These are phyloP conservation scores for Candida insectalens DNA, from an alignment of 805 yeast genomes.

Conservation along the genomic window DNA sequence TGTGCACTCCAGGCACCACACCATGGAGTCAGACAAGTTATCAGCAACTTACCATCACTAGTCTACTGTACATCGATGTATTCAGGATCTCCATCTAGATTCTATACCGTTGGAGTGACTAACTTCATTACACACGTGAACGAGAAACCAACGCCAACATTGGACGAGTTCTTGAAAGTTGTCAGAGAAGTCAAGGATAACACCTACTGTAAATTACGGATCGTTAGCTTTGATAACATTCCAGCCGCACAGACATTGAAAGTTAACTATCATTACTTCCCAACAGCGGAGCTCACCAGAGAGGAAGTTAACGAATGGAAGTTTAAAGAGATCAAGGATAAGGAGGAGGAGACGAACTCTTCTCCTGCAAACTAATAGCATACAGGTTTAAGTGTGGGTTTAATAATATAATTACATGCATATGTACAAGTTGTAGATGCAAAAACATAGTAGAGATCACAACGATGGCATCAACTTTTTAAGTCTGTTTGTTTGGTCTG, in stretches of 20 bases:
- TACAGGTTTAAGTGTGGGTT: too few species aligned
- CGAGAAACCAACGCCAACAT: constrained; percentile 59
- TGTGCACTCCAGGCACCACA: constrained; percentile 82
- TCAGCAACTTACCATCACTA: constrained; percentile 65
- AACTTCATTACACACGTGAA: constrained; percentile 87
- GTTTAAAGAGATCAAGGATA: constrained; percentile 18
- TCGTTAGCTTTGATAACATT: constrained; percentile 77
- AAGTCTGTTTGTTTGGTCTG: constrained; percentile 49
- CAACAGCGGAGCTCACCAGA: constrained; percentile 53
- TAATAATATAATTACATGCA: too few species aligned
- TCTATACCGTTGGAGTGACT: constrained; percentile 69
- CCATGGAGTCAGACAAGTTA: constrained; percentile 81
- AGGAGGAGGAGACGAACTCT: constrained; percentile 34
- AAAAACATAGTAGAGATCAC: too few species aligned
- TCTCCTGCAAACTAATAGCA: too few species aligned
- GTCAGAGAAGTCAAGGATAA: constrained; percentile 69
- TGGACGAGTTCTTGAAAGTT: constrained; percentile 56
- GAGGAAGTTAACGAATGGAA: constrained; percentile 40
- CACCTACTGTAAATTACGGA: constrained; percentile 70
- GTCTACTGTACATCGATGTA: constrained; percentile 74
- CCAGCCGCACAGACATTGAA: constrained; percentile 81
- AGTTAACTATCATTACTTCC: constrained; percentile 84
- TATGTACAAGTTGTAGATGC: neutral
- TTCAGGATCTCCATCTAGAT: constrained; percentile 80
- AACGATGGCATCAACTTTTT: constrained; percentile 46